These are phyloP conservation scores for Penicillium thymicola DNA, from an alignment of 2,329 filamentous ascomycete genomes.

Conservation along the genomic window DNA sequence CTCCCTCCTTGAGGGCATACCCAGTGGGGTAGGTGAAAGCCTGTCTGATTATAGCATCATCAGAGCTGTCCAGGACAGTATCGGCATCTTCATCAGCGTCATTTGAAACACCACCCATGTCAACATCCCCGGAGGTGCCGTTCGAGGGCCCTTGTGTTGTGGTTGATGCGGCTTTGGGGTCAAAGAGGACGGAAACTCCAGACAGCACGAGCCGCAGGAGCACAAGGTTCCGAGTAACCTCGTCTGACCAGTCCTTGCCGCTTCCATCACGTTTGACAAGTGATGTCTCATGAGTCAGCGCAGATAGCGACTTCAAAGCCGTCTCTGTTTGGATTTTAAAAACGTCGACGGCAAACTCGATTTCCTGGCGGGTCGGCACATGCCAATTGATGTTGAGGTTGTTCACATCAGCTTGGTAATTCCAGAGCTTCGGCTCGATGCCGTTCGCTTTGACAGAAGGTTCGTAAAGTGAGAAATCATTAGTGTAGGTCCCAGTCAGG, in stretches of 20 bases:
- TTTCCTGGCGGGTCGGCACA: constrained; percentile 71
- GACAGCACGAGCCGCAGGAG: constrained; percentile 86
- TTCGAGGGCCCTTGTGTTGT: constrained; percentile 39
- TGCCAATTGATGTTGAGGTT: constrained; percentile 90
- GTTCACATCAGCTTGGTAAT: constrained; percentile 67
- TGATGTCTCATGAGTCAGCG: constrained; percentile 76
- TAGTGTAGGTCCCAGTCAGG: constrained; percentile 87
- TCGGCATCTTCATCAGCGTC: constrained; percentile 43
- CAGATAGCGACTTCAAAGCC: constrained; percentile 70
- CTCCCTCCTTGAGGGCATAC: constrained; percentile 67
- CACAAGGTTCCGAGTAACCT: constrained; percentile 84
- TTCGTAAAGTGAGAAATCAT: constrained; percentile 86
- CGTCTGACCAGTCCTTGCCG: constrained; percentile 98
- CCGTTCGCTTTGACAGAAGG: constrained; percentile 68
- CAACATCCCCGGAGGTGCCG: constrained; percentile 43
- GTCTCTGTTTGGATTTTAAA: constrained; percentile 80
- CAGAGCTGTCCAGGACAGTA: constrained; percentile 54
- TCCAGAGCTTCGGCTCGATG: constrained; percentile 78
- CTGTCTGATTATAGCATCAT: constrained; percentile 64
- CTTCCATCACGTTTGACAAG: constrained; percentile 87
- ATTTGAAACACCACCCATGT: constrained; percentile 40
- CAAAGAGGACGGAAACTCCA: constrained; percentile 85
- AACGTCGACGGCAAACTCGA: constrained; percentile 83
- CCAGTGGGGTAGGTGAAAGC: constrained; percentile 87
- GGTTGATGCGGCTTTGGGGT: constrained; percentile 68